Evolutionary conservation across 768 basidiomycete species (phyloP), one percentile per base, ranked within the genome.

Genomic region (Boletellus emodensis): DNA sequence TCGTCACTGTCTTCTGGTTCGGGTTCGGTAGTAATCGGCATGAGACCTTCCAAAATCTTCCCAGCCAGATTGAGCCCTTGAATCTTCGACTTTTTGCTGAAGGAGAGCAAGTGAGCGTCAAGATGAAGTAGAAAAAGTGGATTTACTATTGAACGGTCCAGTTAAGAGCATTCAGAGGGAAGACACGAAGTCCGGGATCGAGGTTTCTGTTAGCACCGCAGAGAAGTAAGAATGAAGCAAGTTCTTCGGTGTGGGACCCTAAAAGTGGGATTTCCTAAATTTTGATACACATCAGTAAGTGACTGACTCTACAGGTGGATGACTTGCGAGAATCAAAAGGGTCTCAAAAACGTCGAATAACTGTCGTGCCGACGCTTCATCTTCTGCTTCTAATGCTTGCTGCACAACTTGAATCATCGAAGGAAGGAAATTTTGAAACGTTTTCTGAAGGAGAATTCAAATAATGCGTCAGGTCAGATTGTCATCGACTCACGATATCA

Each of bases 311-410:
- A 18, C 37, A 24, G 13, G 12, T 20, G 1, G 47, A 39, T 13
- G 32, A 68, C 84, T 51, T 57, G 90, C 90, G 51, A 97, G 82
- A 63, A 98, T 95, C 41, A 95, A 79, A 41, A 98, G 83, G 0
- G 92, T 94, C 75, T 98, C 96, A 55, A 98, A 78, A 26, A 97
- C 91, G 64, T 99, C 96, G 62, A 97, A 96, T 22, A 94, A 75
- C 62, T 94, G 84, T 56, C 94, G 84, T 40, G 91, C 90, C 47
- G 83, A 83, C 33, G 77, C 76, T 63, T 94, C 91, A 62, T 97
- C 87, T 33, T 79, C 81, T 33, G 79, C 67, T 57, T 89, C 87
- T 7, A 98, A 82, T 35, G 84, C 79, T 68, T 92, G 86, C 4
- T 86, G 86, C 35, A 97, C 84, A 44, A 97, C 94, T 51, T 81